A percentile compares a stretch with the other conserved stretches of the same genome.
phyloP scores from a whole-genome alignment of 306 rosid species.

The Citrullus colocynthis region DNA sequence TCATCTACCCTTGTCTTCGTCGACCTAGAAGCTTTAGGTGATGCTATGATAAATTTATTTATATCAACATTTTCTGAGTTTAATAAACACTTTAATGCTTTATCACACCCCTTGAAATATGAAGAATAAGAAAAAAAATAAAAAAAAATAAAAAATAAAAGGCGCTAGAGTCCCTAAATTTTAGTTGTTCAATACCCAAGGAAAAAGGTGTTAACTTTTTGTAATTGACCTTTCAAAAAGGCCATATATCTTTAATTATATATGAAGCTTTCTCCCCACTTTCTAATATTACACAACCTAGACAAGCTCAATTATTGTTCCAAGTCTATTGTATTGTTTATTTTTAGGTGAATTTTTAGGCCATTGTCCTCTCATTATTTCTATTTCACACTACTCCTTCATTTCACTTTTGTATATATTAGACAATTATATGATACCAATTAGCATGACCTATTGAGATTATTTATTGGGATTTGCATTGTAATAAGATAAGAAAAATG shows the following conservation, averaged over 20 bases:
- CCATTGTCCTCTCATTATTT: background rate
- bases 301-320: background rate
- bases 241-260: background rate
- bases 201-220: background rate
- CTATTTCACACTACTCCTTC: background rate
- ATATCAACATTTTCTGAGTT: too few species aligned
- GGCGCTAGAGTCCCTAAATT: background rate
- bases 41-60: too few species aligned
- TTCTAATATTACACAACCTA: background rate
- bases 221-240: background rate
- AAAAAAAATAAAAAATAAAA: background rate
- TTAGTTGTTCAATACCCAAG: background rate
- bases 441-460: background rate
- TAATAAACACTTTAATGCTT: too few species aligned
- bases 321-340: background rate
- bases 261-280: background rate
- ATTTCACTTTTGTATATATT: background rate
- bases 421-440: background rate
- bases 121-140: background rate
- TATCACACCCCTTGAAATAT: background rate
- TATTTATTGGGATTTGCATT: background rate
- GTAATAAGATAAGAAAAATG: background rate
- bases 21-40: too few species aligned
- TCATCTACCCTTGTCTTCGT: too few species aligned
- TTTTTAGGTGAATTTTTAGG: background rate